Base-by-base conservation (phyloP, 2,329 filamentous ascomycete genomes). In the Fusarium lyarnte region DNA sequence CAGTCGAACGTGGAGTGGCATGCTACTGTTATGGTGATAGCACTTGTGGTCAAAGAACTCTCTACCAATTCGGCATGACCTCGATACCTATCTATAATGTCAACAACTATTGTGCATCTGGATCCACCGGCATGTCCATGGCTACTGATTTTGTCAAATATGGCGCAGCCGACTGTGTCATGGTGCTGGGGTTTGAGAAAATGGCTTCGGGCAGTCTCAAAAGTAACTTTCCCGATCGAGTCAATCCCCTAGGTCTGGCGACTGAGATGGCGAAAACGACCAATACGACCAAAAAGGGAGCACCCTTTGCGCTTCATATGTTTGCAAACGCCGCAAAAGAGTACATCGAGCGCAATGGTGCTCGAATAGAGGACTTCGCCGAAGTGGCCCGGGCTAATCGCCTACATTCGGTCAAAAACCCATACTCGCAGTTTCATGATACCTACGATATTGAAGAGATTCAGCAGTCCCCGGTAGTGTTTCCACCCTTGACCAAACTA, bases 21-120 rank as follows among this genome's bases (percentile, higher is more conserved):
- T 98, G 95, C 87, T 98, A 97, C 87, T 97, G 94, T 87, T 98
- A 97, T 81, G 95, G 95, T 79, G 95, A 98, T 85, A 94, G 91
- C 72, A 97, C 95, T 60, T 96, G 93, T 83, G 95, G 95, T 51
- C 95, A 98, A 86, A 92, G 95, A 74, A 94, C 98, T 79, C 98
- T 98, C 85, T 98, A 98, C 85, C 95, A 98, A 85, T 98, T 98
- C 82, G 95, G 95, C 85, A 95, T 98, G 92, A 98, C 95, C 46
- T 88, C 92, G 79, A 98, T 98, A 77, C 95, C 95, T 78, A 94
- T 98, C 81, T 95, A 97, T 87, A 98, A 98, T 80, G 94, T 97
- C 79, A 98, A 98, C 89, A 98, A 98, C 88, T 97, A 98, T 86
- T 98, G 95, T 87, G 94, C 93, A 10, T 98, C 95, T 1, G 95